Base-by-base conservation (phyloP, 768 basidiomycete genomes). In the Auriculariales sp. region DNA sequence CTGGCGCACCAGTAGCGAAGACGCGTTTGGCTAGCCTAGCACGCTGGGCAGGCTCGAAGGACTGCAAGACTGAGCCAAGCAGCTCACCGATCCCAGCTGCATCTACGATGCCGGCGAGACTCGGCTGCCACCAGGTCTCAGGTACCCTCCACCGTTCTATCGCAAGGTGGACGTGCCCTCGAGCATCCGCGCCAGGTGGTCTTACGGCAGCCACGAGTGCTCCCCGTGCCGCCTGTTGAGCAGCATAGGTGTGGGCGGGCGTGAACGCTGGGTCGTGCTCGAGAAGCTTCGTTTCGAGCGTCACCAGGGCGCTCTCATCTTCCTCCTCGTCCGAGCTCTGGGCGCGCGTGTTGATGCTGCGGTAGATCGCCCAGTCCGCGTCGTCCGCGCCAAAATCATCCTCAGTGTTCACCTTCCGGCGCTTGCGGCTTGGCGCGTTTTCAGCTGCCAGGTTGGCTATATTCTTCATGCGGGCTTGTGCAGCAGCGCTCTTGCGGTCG, bases 301-400 rank as follows among this genome's bases (percentile, higher is more conserved):
- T 56, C 35, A 81, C 74, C 15, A 98, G 73, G 46, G 80, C 77
- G 4, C 69, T 69, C 24, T 84, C 62, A 59, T 97, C 81, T 0
- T 83, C 93, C 51, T 95, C 95, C 65, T 98, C 94, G 53, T 92
- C 87, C 0, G 88, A 91, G 12, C 92, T 85, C 10, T 68, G 71
- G 1, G 71, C 70, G 3, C 79, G 72, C 3, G 73, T 77, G 59
- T 87, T 87, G 52, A 99, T 92, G 66, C 97, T 92, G 55, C 94
- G 87, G 61, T 98, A 98, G 52, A 98, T 91, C 0, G 83, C 83
- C 93, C 94, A 98, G 60, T 98, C 94, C 5, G 85, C 91, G 59
- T 98, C 93, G 55, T 94, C 83, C 15, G 81, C 82, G 3, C 94
- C 92, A 59, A 98, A 99, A 69, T 97, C 93, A 51, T 44, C 35